Evolutionary conservation across 1,284 basidiomycete genomes (phyloP).

Genomic region (Earliella scabrosa): DNA sequence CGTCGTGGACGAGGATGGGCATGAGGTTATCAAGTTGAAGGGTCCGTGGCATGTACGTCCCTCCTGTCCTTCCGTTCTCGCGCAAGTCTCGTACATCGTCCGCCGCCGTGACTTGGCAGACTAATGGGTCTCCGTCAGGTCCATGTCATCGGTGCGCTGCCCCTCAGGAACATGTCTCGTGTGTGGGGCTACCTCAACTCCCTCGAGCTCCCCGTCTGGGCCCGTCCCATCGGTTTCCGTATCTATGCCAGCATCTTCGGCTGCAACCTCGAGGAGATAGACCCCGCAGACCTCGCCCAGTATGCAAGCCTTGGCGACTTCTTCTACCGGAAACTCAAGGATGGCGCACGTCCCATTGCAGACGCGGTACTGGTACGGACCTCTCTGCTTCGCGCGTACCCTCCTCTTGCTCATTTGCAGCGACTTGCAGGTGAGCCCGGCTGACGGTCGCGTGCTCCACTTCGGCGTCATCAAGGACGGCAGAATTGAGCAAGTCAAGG

Average conservation of each 20-base stretch:
- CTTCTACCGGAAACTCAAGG: conserved; percentile 91
- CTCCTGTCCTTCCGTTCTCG: not conserved
- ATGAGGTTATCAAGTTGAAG: conserved; percentile 75
- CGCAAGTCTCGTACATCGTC: not conserved
- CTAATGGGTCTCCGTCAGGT: conserved; percentile 55
- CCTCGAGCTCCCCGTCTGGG: conserved; percentile 92
- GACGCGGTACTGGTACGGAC: conserved; percentile 72
- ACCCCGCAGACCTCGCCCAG: conserved; percentile 73
- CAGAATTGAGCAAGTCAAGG: conserved; percentile 96
- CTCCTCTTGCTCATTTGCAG: not conserved
- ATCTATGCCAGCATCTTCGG: conserved; percentile 90
- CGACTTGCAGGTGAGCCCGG: conserved; percentile 77
- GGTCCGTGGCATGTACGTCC: conserved; percentile 94
- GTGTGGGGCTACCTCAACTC: conserved; percentile 97
- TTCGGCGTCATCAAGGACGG: conserved; percentile 87
- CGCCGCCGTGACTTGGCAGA: not conserved
- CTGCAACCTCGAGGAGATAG: conserved; percentile 93
- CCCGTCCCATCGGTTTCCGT: conserved; percentile 87
- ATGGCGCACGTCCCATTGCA: conserved; percentile 83
- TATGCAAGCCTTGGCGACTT: conserved; percentile 92
- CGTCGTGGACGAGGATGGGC: conserved; percentile 74
- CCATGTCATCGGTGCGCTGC: conserved; percentile 94
- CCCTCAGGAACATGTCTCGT: conserved; percentile 91
- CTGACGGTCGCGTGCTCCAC: conserved; percentile 92
- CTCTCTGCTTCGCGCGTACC: not conserved